Base-by-base conservation (phyloP, 495 filamentous ascomycete species). In the Penicillium desertorum region DNA sequence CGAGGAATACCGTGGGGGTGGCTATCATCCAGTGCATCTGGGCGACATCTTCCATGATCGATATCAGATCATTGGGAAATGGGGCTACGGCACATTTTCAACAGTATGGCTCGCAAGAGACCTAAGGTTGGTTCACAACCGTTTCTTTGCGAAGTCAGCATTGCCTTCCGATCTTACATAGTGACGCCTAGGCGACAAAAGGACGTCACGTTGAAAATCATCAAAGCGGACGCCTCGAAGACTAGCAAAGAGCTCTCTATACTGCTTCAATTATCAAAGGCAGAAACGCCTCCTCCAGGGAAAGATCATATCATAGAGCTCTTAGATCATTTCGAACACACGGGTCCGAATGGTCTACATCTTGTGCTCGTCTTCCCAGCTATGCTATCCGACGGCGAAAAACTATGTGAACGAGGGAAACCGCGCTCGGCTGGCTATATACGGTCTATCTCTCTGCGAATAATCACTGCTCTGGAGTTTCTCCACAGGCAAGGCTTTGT, bases 1-100 rank as follows among this genome's bases (percentile, higher is more conserved):
- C 16, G 61, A 64, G 27, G 57, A 62, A 22, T 69, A 64, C 51
- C 54, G 59, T 27, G 53, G 2, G 17, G 66, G 63, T 3, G 63
- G 63, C 25, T 69, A 66, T 51, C 66, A 66, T 51, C 61, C 61
- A 41, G 61, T 66, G 3, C 66, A 66, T 44, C 60, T 69, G 4
- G 14, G 57, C 9, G 66, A 69, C 51, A 10, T 49, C 5, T 22
- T 12, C 30, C 44, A 29, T 5, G 10, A 45, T 1, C 20, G 44
- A 6, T 29, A 45, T 23, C 19, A 5, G 14, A n/a, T 29, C 44
- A 27, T 29, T 16, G 20, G 29, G 23, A 45, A 45, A 45, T 45
- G 17, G 44, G 23, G 5, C 20, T 29, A 29, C 12, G 22, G 43
- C 43, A 3, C 12, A 14, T 45, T n/a, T 27, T 10, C 22, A 6